Base-by-base conservation (phyloP, 2,329 filamentous ascomycete species). In the Cladosporium oxysporum region DNA sequence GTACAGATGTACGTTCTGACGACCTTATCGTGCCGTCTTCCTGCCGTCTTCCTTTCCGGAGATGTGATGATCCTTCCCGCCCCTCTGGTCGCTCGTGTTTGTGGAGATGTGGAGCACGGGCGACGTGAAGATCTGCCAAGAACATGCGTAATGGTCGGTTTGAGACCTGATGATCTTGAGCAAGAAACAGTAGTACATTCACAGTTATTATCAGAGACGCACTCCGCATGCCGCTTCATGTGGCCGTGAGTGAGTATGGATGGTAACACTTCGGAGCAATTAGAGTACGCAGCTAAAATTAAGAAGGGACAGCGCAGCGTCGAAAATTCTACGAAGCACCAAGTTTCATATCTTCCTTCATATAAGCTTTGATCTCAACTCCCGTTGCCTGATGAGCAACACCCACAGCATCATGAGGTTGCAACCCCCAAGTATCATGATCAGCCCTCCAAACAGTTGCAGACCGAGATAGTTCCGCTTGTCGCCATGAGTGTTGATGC, bases 391-490 rank as follows among this genome's bases (percentile, higher is more conserved):
- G 33, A 72, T 62, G 47, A 76, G 62, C 41, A 75, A 58, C 1
- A 70, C 41, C 71, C 72, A 76, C 2, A 76, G 62, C 12, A 66
- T 62, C 2, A 71, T 62, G 37, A 76, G 44, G 18, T 70, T 70
- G 35, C 62, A 66, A 5, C 69, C 73, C 12, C 74, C 74, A 7
- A 66, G 57, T 11, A 74, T 57, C 73, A 76, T 71, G 35, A 73
- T 69, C 23, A 73, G 52, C 10, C 74, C 74, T 26, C 68, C 65
- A 53, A 75, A 76, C 21, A 76, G 66, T 68, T 76, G 74, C 35
- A 75, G 58, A 1, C 71, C 73, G 2, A 74, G 68, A 58, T 72
- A 76, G 50, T 71, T 70, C 33, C 63, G 65, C 18, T 66, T 44
- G 5, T 66, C 71, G 12, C 58, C 58, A 18, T 29, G 35, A 16